Evolutionary conservation across 2,329 filamentous ascomycete genomes (phyloP).

Genomic region (Fusarium citri): DNA sequence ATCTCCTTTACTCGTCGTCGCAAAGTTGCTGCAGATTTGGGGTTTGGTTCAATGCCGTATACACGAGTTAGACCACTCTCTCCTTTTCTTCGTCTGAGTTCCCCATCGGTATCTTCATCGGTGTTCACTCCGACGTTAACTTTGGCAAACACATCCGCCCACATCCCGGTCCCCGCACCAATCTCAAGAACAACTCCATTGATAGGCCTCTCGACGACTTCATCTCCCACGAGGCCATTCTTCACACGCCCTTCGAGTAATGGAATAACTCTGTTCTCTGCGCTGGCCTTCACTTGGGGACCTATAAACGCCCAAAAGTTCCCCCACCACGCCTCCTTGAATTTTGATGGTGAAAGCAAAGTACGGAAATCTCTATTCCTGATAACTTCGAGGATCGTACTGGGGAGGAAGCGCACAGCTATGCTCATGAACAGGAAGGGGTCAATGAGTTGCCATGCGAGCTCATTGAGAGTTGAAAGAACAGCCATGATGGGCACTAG

Average conservation of each 20-base stretch:
- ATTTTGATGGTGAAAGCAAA: slow-evolving; percentile 55
- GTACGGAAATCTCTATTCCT: slow-evolving; percentile 48
- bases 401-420: slow-evolving; percentile 62
- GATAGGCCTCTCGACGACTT: slow-evolving; percentile 53
- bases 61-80: slow-evolving; percentile 57
- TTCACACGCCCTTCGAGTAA: slow-evolving; percentile 63
- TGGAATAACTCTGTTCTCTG: slow-evolving; percentile 60
- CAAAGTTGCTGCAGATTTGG: slow-evolving; percentile 62
- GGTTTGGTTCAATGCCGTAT: slow-evolving; percentile 74
- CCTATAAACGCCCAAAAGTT: slow-evolving; percentile 69
- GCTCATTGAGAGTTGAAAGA: slow-evolving; percentile 39
- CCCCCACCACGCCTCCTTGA: slow-evolving; percentile 68
- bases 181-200: slow-evolving; percentile 69
- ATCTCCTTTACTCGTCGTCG: slow-evolving; percentile 60
- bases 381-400: slow-evolving; percentile 60
- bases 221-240: slow-evolving; percentile 52
- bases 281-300: slow-evolving; percentile 59
- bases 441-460: slow-evolving; percentile 53
- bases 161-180: slow-evolving; percentile 70
- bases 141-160: slow-evolving; percentile 65
- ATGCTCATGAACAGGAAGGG: slow-evolving; percentile 66
- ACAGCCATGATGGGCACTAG: slow-evolving; percentile 41
- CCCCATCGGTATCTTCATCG: slow-evolving; percentile 23
- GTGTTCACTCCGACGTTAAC: slow-evolving; percentile 34
- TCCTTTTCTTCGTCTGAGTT: slow-evolving; percentile 35